Percentiles rank a stretch among this genome's conserved stretches.
phyloP scores from a whole-genome alignment of 78 protist species.

The Dictyostelium capitatum region DNA sequence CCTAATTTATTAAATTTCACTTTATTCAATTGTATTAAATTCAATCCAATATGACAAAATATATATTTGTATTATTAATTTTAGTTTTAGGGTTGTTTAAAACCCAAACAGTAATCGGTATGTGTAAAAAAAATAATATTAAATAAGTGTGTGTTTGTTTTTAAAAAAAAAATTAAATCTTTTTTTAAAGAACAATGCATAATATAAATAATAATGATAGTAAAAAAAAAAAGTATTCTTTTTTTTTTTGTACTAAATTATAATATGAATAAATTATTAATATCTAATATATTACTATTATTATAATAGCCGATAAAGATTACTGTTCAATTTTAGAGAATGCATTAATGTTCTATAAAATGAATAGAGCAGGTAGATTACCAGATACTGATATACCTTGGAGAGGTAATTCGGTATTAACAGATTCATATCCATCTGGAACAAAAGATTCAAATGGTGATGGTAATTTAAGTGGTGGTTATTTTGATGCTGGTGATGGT shows the following conservation, averaged over 20 bases:
- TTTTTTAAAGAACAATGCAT: not conserved
- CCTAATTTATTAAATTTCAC: not conserved
- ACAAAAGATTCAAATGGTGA: conserved; percentile 21
- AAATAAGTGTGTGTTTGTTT: too few relatives aligned
- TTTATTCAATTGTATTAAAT: not conserved
- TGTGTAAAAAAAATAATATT: not conserved
- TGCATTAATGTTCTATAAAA: conserved; percentile 43
- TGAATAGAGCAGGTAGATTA: conserved; percentile 38
- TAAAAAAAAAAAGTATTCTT: not conserved
- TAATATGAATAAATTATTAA: not conserved
- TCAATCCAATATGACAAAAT: conserved; percentile 4
- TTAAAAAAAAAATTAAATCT: not conserved
- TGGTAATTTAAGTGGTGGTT: conserved; percentile 31
- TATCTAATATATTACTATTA: not conserved
- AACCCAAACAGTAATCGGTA: not conserved
- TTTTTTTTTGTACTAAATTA: not conserved
- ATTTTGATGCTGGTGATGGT: conserved; percentile 59
- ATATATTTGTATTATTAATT: not conserved
- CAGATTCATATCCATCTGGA: not conserved
- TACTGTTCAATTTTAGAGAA: conserved; percentile 17
- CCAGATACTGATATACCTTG: conserved; percentile 47
- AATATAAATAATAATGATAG: too few relatives aligned
- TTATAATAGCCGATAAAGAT: not conserved
- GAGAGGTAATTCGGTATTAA: conserved; percentile 14
- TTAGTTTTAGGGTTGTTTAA: not conserved